Base-by-base conservation (phyloP, 306 rosid genomes). In the Acacia acuminata region DNA sequence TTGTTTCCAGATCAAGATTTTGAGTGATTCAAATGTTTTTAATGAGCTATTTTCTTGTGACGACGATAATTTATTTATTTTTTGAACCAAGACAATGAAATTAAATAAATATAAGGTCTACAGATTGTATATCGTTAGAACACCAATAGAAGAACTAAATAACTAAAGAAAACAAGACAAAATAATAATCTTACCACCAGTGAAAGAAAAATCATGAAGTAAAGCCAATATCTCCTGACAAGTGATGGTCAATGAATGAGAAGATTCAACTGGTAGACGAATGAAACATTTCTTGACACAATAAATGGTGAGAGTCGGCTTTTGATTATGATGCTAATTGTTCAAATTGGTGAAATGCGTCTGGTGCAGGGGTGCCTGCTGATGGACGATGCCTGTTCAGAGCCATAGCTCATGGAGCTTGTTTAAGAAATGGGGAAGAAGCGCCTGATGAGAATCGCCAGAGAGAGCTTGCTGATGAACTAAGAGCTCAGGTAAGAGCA, bases 331-430 rank as follows among this genome's bases (percentile, higher is more conserved):
- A 70, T 72, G 25, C 30, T 82, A 45, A 44, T 30, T 20, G 13
- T 25, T 32, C 3, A 20, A 47, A 65, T 77, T 30, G 50, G 13
- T 15, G 34, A 30, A 66, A 68, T 71, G 47, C 8, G 44, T 45
- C 60, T 76, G 79, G 11, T 85, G 34, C 85, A 95, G 98, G 98
- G 36, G 98, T 95, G 67, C 89, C 79, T 67, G 96, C 98, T 8
- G 99, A 95, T 84, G 99, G 99, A 25, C 86, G 99, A 45, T 95
- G 99, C 82, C 72, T 95, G 55, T 95, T 93, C 80, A 86, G 99
- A 87, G 94, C 99, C 14, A 85, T 95, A 84, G 97, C 96, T 80
- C 99, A 95, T 73, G 94, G 92, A 71, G 96, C 92, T 82, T 90
- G 98, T 86, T 86, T 95, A 79, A 90, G 88, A 79, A 85, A 88